A percentile compares a stretch with the other conserved stretches of the same genome.
Evolutionary conservation across 441 rosid species (phyloP).

Genomic region (Daphne laureola): DNA sequence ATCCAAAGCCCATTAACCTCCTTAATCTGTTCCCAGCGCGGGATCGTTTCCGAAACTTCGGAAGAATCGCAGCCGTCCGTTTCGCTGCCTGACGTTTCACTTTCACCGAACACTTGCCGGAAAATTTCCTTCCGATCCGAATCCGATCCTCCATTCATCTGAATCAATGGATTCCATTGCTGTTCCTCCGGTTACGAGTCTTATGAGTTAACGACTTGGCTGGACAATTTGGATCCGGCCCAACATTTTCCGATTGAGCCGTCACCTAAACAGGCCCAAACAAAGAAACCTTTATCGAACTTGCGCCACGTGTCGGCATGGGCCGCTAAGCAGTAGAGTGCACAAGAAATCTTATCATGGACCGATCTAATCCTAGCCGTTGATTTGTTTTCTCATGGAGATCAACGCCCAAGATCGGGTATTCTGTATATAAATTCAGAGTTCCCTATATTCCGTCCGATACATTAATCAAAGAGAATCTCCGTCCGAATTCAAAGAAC

Average conservation of each 20-base stretch:
- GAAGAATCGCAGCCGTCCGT: conserved; percentile 11
- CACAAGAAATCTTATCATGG: background rate
- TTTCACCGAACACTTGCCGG: conserved; percentile 63
- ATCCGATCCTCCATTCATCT: conserved; percentile 22
- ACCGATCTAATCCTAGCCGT: background rate
- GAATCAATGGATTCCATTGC: too few species aligned
- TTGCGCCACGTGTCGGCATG: conserved; percentile 7
- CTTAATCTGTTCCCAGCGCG: conserved; percentile 45
- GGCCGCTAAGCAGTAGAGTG: conserved; percentile 6
- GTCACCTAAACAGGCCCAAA: background rate
- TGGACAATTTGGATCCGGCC: conserved; percentile 5
- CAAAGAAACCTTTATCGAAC: too few species aligned
- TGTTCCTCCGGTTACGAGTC: too few species aligned
- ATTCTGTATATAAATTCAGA: conserved; percentile 16
- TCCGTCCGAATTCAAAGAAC: background rate
- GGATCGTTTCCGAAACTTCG: background rate
- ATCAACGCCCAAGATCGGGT: background rate
- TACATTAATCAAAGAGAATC: conserved; percentile 5
- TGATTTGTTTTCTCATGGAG: background rate
- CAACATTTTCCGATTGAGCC: conserved; percentile 3
- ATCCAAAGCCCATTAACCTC: conserved; percentile 63
- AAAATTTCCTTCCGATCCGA: conserved; percentile 27
- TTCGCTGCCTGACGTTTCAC: conserved; percentile 71
- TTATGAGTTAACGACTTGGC: too few species aligned
- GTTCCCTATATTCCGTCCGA: conserved; percentile 4